Base-by-base conservation (phyloP, 805 yeast species). In the Kurtzmaniella cleridarum region DNA sequence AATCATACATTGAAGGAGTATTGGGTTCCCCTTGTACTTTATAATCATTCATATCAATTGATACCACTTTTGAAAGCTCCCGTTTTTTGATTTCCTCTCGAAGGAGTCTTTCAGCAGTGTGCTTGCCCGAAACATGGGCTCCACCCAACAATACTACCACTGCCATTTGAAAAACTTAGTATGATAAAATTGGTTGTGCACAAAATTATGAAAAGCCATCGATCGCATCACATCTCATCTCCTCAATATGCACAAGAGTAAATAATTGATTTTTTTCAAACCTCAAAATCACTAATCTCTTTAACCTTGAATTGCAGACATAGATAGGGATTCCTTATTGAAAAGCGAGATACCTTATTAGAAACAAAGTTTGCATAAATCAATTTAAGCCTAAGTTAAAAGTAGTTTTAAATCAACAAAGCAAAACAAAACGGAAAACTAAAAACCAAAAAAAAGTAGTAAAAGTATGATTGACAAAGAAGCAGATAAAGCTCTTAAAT, bases 41-140 rank as follows among this genome's bases (percentile, higher is more conserved):
- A 3, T 62, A 73, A 15, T 52, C 47, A 36, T 67, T 69, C 54
- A 82, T 59, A 50, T 79, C 75, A 10, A 81, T 51, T 12, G 63
- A 42, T 40, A 55, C 52, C 9, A 65, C 60, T 17, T 28, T n/a
- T 10, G 34, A n/a, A 11, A 29, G 17, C n/a, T 20, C 28, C 24
- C 34, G 29, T 3, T 20, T 4, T n/a, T 6, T 8, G 16, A 59
- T 39, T 32, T 63, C 64, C 7, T 54, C 47, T 37, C 61, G 54
- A 26, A 81, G 62, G 32, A 62, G 36, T 13, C 43, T 36, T 1
- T 70, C 71, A 1, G 70, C 56, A 2, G 70, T 60, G 27, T 43
- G 51, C 44, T 73, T 79, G 0, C 85, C 85, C 2, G 81, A 61
- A 17, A 78, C 77, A 45, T 75, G 81, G 5, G 84, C 85, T 6